Evolutionary conservation across 1,284 basidiomycete species (phyloP).

Genomic region (Peniophora sp.): DNA sequence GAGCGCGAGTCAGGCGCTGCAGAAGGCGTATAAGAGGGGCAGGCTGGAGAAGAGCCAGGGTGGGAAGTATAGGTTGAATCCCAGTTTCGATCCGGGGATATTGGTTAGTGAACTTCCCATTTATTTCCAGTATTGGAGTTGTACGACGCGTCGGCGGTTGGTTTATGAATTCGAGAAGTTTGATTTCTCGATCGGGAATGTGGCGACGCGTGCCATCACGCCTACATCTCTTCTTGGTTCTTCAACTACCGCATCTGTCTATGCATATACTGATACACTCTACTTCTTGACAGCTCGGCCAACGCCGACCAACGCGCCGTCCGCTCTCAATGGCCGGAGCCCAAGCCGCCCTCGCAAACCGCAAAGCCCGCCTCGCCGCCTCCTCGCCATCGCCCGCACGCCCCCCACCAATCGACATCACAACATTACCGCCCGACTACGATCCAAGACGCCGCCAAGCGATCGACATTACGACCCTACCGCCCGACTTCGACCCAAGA

Average conservation of each 20-base stretch:
- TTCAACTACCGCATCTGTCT: too few species aligned
- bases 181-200: conserved; percentile 66
- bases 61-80: conserved; percentile 66
- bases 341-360: conserved; percentile 40
- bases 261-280: too few species aligned
- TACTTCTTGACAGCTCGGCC: conserved; percentile 16
- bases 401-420: too few species aligned
- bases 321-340: conserved; percentile 50
- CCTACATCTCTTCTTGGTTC: too few species aligned
- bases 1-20: conserved; percentile 75
- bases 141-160: neutral
- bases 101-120: conserved; percentile 55
- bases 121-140: neutral
- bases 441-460: too few species aligned
- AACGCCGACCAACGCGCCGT: conserved; percentile 20
- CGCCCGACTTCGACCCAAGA: too few species aligned
- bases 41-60: conserved; percentile 61
- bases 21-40: conserved; percentile 73
- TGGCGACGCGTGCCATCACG: conserved; percentile 37
- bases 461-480: too few species aligned
- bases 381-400: too few species aligned
- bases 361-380: conserved; percentile 10
- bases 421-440: too few species aligned
- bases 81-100: conserved; percentile 50
- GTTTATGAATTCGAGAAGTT: conserved; percentile 47